Percentiles rank a stretch among this genome's conserved stretches.
phyloP scores from a whole-genome alignment of 2,329 filamentous ascomycete genomes.

The Epichloe gansuensis region DNA sequence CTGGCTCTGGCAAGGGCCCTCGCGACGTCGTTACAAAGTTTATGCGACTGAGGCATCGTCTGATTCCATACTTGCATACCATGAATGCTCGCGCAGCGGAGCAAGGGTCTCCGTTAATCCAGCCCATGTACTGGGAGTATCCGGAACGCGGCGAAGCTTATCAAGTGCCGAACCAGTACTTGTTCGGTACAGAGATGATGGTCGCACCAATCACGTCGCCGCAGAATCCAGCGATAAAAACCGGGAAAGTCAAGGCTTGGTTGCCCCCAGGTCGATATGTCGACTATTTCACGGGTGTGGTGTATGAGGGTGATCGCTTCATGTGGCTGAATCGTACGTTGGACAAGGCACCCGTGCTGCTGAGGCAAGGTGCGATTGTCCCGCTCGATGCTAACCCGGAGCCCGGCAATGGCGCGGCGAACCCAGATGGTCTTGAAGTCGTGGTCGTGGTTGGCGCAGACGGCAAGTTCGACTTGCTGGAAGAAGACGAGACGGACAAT shows the following conservation, averaged over 20 bases:
- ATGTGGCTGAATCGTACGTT: conserved; percentile 38
- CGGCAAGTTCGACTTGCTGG: conserved; percentile 24
- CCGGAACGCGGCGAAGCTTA: conserved; percentile 41
- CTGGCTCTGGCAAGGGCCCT: conserved; percentile 30
- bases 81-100: conserved; percentile 36
- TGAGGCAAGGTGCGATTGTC: conserved; percentile 43
- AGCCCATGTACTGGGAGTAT: conserved; percentile 51
- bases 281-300: conserved; percentile 43
- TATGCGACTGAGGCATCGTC: conserved; percentile 40
- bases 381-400: conserved; percentile 34
- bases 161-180: conserved; percentile 41
- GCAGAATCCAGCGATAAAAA: conserved; percentile 30
- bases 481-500: conserved; percentile 7
- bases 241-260: conserved; percentile 40
- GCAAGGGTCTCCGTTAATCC: conserved; percentile 38
- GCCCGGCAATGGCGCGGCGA: conserved; percentile 33
- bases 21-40: conserved; percentile 33
- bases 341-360: conserved; percentile 37
- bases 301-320: conserved; percentile 44
- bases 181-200: conserved; percentile 43
- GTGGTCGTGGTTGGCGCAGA: conserved; percentile 34
- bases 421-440: conserved; percentile 35
- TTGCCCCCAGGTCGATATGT: conserved; percentile 40
- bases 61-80: conserved; percentile 48
- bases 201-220: conserved; percentile 44